Evolutionary conservation across 352 stramenopile species (phyloP).

Genomic region (Phytophthora kernoviae): DNA sequence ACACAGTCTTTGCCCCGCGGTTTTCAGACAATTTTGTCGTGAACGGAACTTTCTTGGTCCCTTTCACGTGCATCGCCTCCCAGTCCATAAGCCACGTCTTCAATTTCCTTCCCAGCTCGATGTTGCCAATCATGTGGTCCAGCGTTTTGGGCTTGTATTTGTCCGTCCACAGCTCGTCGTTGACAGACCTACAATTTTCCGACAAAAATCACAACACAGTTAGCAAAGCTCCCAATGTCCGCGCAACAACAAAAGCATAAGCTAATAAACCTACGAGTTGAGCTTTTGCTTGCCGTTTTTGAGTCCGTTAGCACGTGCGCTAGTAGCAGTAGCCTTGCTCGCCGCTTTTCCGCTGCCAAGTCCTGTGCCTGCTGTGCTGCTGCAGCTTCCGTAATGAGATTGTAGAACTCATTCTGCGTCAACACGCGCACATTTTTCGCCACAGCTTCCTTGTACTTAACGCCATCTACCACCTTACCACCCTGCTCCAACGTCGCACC

Average conservation of each 20-base stretch:
- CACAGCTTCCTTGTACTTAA: conserved; percentile 92
- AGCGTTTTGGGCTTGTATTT: conserved; percentile 95
- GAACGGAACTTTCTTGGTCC: conserved; percentile 83
- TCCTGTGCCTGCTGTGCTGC: conserved; percentile 68
- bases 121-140: conserved; percentile 94
- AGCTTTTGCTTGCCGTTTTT: conserved; percentile 68
- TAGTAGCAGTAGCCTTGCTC: conserved; percentile 51
- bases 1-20: conserved; percentile 91
- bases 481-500: conserved; percentile 72
- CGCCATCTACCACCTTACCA: conserved; percentile 49
- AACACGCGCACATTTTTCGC: conserved; percentile 85
- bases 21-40: conserved; percentile 86
- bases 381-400: conserved; percentile 76
- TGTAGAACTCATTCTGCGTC: conserved; percentile 89
- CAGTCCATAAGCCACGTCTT: conserved; percentile 85
- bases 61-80: conserved; percentile 82
- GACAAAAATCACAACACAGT: conserved; percentile 7
- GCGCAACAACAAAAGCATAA: background rate
- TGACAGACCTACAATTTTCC: conserved; percentile 41
- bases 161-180: conserved; percentile 94
- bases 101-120: conserved; percentile 89
- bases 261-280: conserved; percentile 34
- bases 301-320: conserved; percentile 23
- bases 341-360: conserved; percentile 63
- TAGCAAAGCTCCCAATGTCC: background rate